These are phyloP conservation scores for Crithidia mellificae DNA, from an alignment of 208 protist species.

Conservation along the genomic window DNA sequence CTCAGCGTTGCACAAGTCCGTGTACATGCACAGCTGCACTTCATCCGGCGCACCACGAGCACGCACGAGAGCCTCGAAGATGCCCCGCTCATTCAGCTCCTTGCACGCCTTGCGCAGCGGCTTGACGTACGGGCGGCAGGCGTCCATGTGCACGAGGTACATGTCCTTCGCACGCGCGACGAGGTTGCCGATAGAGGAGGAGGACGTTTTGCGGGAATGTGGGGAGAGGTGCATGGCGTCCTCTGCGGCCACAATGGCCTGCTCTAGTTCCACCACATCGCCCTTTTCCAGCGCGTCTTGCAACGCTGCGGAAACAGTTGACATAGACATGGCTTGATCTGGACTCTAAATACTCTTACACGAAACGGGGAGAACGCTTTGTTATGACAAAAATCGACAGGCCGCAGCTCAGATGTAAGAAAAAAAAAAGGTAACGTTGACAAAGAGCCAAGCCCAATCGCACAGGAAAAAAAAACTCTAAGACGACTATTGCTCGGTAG, in stretches of 20 bases:
- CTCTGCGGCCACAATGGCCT: constrained; percentile 51
- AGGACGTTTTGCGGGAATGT: constrained; percentile 26
- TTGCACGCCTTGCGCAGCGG: constrained; percentile 63
- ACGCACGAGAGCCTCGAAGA: constrained; percentile 54
- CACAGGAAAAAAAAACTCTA: too few species aligned
- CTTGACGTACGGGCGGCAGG: constrained; percentile 55
- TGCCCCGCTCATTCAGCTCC: constrained; percentile 44
- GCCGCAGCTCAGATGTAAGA: too few species aligned
- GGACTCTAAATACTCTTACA: too few species aligned
- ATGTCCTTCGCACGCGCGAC: constrained; percentile 40
- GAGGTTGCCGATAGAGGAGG: constrained; percentile 26
- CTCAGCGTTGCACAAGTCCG: constrained; percentile 67
- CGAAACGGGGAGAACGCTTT: too few species aligned
- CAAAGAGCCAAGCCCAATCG: too few species aligned
- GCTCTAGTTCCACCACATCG: constrained; percentile 67
- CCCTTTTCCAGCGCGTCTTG: constrained; percentile 59
- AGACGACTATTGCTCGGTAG: too few species aligned
- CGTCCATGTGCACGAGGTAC: constrained; percentile 49
- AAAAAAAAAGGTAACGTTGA: too few species aligned
- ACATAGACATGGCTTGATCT: constrained; percentile 12
- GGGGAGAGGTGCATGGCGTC: constrained; percentile 25
- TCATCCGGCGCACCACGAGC: constrained; percentile 40
- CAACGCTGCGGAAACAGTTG: constrained; percentile 29
- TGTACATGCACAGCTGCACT: constrained; percentile 68
- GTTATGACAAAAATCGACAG: too few species aligned